These are phyloP conservation scores for Draba incana DNA, from an alignment of 345 rosid genomes.

Conservation along the genomic window DNA sequence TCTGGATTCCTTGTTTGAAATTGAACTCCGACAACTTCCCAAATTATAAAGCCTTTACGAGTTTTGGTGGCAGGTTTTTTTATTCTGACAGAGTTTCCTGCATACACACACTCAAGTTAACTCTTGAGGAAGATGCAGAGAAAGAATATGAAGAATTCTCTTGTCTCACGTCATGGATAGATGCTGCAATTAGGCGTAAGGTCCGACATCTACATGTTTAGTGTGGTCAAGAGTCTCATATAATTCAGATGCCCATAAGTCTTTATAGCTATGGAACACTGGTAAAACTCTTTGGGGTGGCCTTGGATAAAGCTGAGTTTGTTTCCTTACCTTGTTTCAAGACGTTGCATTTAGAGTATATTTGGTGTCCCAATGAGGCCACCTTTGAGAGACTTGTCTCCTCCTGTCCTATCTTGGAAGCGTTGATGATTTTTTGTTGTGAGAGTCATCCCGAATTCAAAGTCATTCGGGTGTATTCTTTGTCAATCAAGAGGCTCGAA, in stretches of 20 bases:
- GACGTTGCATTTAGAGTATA: not conserved
- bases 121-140: too few species aligned
- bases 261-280: not conserved
- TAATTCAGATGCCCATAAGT: too few species aligned
- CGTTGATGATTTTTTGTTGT: not conserved
- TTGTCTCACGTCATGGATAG: not conserved
- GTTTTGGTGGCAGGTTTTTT: not conserved
- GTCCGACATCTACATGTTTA: not conserved
- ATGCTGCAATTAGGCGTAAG: not conserved
- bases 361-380: not conserved
- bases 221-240: too few species aligned
- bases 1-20: not conserved
- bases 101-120: not conserved
- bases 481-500: not conserved
- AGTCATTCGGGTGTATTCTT: not conserved
- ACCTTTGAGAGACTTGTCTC: not conserved
- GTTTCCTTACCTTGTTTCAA: constrained; percentile 10
- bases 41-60: not conserved
- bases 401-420: not conserved
- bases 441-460: too few species aligned
- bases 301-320: not conserved
- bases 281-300: not conserved
- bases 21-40: too few species aligned
- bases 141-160: not conserved
- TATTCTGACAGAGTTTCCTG: not conserved